A percentile compares a stretch with the other conserved stretches of the same genome.
phyloP scores from a whole-genome alignment of 495 filamentous ascomycete species.

The Neurospora sp. region DNA sequence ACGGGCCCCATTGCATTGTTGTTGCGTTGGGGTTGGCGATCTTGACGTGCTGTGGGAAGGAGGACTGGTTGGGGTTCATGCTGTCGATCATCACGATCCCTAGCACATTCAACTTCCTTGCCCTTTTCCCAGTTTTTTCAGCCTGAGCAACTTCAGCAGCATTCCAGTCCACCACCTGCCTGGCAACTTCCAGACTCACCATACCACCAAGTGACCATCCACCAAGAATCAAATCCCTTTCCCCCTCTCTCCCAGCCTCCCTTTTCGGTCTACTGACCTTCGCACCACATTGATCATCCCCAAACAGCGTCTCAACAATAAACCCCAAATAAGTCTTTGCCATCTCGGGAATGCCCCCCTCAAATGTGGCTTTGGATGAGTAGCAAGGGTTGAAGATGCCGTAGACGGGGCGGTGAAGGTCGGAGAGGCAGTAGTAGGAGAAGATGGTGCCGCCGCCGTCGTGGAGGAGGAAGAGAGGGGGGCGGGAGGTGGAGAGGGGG shows the following conservation, averaged over 20 bases:
- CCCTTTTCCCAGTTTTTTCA: too few relatives aligned
- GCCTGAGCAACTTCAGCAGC: too few relatives aligned
- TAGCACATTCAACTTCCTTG: constrained; percentile 13
- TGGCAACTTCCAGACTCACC: constrained; percentile 30
- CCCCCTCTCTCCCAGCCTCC: not conserved
- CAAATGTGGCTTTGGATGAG: constrained; percentile 13
- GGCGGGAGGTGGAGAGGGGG: not conserved
- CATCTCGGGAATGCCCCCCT: constrained; percentile 29
- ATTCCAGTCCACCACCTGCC: constrained; percentile 15
- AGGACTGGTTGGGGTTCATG: constrained; percentile 18
- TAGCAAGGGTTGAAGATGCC: constrained; percentile 31
- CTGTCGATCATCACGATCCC: constrained; percentile 40
- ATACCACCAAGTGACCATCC: constrained; percentile 40
- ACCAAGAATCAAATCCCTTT: constrained; percentile 10
- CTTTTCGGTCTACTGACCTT: constrained; percentile 5
- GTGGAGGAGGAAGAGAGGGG: constrained; percentile 31
- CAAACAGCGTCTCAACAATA: constrained; percentile 16
- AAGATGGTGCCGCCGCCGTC: constrained; percentile 36
- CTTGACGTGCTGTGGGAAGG: not conserved
- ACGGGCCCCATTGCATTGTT: constrained; percentile 14
- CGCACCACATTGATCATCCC: constrained; percentile 14
- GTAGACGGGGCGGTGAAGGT: constrained; percentile 23
- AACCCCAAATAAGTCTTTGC: constrained; percentile 21
- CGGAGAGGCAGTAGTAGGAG: constrained; percentile 27
- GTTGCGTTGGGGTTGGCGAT: not conserved